Conservation (phyloP, 176 grass and related monocot species). For the Ananas comosus region DNA sequence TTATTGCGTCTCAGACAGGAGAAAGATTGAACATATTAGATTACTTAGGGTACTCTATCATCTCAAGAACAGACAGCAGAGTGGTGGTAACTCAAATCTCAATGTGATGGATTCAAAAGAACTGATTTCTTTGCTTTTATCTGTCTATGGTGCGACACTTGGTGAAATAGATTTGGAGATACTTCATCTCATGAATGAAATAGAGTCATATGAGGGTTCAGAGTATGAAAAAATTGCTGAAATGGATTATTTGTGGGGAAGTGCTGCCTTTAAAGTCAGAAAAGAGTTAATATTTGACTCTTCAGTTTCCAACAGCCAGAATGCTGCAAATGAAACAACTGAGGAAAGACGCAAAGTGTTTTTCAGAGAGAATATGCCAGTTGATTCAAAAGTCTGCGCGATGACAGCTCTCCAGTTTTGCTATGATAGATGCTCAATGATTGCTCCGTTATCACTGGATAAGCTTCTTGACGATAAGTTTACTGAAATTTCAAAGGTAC, state of each 20-base stretch:
- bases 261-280: slow-evolving; percentile 48
- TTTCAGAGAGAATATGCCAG: slow-evolving; percentile 81
- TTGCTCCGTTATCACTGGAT: slow-evolving; percentile 48
- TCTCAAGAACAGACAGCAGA: slow-evolving; percentile 42
- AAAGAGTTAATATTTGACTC: slow-evolving; percentile 61
- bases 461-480: slow-evolving; percentile 39
- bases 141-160: slow-evolving; percentile 74
- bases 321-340: slow-evolving; percentile 32
- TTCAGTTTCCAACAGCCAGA: slow-evolving; percentile 27
- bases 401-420: slow-evolving; percentile 61
- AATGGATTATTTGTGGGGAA: slow-evolving; percentile 87
- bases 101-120: slow-evolving; percentile 44
- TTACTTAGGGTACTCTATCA: slow-evolving; percentile 84
- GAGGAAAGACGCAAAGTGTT: slow-evolving; percentile 46
- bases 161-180: slow-evolving; percentile 77
- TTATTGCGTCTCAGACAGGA: slow-evolving; percentile 33
- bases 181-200: slow-evolving; percentile 77
- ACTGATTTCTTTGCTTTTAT: slow-evolving; percentile 70
- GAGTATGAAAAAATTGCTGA: slow-evolving; percentile 57
- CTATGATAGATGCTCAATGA: slow-evolving; percentile 47
- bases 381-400: slow-evolving; percentile 73
- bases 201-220: slow-evolving; percentile 41
- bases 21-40: slow-evolving; percentile 68
- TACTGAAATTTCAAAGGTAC: background rate
- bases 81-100: slow-evolving; percentile 29